Evolutionary conservation across 495 filamentous ascomycete species (phyloP).

Genomic region (Amphirosellinia nigrospora): DNA sequence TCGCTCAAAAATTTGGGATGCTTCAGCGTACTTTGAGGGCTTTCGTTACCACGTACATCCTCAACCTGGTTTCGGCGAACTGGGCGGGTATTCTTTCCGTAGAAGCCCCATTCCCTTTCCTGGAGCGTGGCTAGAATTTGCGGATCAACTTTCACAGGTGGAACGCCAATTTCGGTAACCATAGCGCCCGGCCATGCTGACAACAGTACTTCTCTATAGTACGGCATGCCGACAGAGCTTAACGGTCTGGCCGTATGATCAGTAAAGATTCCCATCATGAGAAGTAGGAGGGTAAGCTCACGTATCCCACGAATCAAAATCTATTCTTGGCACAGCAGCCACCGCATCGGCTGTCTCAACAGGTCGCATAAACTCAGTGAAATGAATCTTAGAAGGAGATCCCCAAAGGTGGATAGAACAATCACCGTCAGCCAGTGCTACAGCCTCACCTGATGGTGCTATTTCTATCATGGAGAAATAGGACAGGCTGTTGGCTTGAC

Average conservation of each 20-base stretch:
- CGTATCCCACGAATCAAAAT: constrained; percentile 60
- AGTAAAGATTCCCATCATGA: constrained; percentile 31
- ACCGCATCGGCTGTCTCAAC: constrained; percentile 57
- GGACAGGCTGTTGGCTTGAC: constrained; percentile 76
- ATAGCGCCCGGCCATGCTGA: constrained; percentile 89
- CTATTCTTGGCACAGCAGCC: constrained; percentile 30
- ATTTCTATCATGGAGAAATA: constrained; percentile 79
- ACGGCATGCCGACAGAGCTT: constrained; percentile 88
- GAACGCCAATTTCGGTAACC: constrained; percentile 81
- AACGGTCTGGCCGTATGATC: constrained; percentile 63
- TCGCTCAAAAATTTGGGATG: constrained; percentile 93
- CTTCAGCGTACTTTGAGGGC: constrained; percentile 56
- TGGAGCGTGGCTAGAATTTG: constrained; percentile 70
- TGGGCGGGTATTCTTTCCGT: constrained; percentile 78
- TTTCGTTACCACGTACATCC: constrained; percentile 67
- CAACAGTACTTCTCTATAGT: constrained; percentile 83
- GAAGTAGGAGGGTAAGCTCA: constrained; percentile 45
- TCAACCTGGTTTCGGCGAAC: constrained; percentile 82
- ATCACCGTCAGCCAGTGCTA: constrained; percentile 80
- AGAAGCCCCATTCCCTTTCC: constrained; percentile 71
- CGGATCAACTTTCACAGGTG: constrained; percentile 78
- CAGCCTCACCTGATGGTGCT: constrained; percentile 86
- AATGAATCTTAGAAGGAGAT: constrained; percentile 85
- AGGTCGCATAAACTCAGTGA: constrained; percentile 81
- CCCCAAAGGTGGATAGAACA: constrained; percentile 89